Percentiles rank a stretch among this genome's conserved stretches.
Conservation (phyloP, 2,329 filamentous ascomycete species). For the Simplicillium aogashimaense region DNA sequence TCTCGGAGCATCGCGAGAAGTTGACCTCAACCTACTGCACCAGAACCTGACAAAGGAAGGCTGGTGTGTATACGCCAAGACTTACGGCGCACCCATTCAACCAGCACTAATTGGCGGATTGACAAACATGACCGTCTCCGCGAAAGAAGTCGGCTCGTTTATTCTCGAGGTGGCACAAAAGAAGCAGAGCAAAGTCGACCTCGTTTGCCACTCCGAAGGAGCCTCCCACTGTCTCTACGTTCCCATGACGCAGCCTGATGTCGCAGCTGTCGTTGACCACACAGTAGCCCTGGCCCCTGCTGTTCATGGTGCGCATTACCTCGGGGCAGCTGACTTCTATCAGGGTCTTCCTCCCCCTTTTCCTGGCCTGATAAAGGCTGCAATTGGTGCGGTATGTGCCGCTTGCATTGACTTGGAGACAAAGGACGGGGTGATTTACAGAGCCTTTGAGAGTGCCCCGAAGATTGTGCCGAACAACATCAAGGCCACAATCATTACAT, state of each 20-base stretch:
- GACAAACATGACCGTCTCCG: background rate
- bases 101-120: background rate
- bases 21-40: background rate
- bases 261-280: background rate
- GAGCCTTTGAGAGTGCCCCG: background rate
- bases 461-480: conserved; percentile 1
- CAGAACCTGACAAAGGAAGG: background rate
- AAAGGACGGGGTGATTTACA: background rate
- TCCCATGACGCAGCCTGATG: background rate
- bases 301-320: background rate
- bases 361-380: no score
- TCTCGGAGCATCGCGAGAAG: background rate
- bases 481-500: background rate
- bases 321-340: background rate
- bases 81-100: no score
- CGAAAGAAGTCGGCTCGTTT: background rate
- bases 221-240: background rate
- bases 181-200: background rate
- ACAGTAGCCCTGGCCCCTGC: background rate
- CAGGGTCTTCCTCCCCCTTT: background rate
- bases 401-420: no score
- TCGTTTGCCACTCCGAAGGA: background rate
- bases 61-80: background rate
- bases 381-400: no score
- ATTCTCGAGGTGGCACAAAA: background rate